A percentile compares a stretch with the other conserved stretches of the same genome.
phyloP scores from a whole-genome alignment of 805 yeast species.

The Wickerhamiella alocasiicola region DNA sequence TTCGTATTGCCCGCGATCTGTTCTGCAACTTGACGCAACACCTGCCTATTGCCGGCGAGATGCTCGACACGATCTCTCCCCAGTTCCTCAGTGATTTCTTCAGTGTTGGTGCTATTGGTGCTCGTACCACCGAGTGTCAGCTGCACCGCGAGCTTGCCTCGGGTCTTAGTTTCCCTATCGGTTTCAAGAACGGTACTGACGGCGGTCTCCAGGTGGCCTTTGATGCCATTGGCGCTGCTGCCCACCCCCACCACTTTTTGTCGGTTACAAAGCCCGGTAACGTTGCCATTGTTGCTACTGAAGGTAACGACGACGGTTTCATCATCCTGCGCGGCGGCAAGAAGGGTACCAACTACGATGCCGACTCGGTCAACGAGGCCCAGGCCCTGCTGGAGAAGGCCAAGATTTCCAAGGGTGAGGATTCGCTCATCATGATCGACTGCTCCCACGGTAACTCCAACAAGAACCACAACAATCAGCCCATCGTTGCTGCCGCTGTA shows the following conservation, averaged over 20 bases:
- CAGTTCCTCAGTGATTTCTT: constrained; percentile 87
- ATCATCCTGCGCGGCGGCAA: constrained; percentile 94
- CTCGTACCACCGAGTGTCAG: constrained; percentile 97
- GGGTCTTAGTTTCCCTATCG: constrained; percentile 94
- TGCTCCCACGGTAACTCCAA: constrained; percentile 95
- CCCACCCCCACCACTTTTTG: constrained; percentile 87
- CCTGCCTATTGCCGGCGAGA: constrained; percentile 91
- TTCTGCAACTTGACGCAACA: constrained; percentile 65
- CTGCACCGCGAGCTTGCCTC: constrained; percentile 94
- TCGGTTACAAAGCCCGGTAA: constrained; percentile 93
- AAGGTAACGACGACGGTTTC: constrained; percentile 83
- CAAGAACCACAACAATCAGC: constrained; percentile 87
- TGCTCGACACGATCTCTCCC: constrained; percentile 96
- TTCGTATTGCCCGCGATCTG: constrained; percentile 75
- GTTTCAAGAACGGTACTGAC: constrained; percentile 97
- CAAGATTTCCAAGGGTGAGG: constrained; percentile 28
- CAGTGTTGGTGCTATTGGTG: constrained; percentile 97
- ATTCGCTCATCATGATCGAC: constrained; percentile 77
- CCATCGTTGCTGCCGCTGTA: constrained; percentile 66
- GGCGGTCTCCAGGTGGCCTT: constrained; percentile 89
- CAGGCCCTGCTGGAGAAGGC: constrained; percentile 42
- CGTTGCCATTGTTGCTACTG: constrained; percentile 91
- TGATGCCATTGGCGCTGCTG: constrained; percentile 87
- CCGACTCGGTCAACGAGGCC: constrained; percentile 54
- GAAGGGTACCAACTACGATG: constrained; percentile 80